Conservation (phyloP, 495 filamentous ascomycete genomes). For the Aspergillus conjunctus region DNA sequence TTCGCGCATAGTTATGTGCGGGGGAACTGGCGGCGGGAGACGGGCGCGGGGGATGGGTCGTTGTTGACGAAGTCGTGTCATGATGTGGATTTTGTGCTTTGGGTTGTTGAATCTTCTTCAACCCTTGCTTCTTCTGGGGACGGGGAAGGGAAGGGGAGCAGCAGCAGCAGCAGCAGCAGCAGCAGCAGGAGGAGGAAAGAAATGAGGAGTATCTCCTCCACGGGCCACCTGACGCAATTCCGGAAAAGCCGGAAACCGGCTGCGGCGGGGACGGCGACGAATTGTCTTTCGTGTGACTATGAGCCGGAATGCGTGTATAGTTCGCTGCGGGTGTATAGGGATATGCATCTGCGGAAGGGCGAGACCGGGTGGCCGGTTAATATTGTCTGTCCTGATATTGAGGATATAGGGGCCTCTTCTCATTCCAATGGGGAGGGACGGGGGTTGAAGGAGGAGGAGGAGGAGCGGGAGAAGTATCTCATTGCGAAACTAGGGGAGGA, state of each 20-base stretch:
- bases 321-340: constrained; percentile 75
- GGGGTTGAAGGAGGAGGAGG: background rate
- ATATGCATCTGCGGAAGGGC: constrained; percentile 58
- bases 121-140: constrained; percentile 25
- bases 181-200: background rate
- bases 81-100: constrained; percentile 88
- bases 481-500: constrained; percentile 59
- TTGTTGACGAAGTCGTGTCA: constrained; percentile 93
- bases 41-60: constrained; percentile 51
- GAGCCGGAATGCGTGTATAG: constrained; percentile 79
- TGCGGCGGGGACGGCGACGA: constrained; percentile 74
- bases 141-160: too few species aligned
- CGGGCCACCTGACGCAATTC: constrained; percentile 68
- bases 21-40: constrained; percentile 89
- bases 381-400: constrained; percentile 89
- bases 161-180: background rate
- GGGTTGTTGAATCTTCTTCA: constrained; percentile 59
- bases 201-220: constrained; percentile 57
- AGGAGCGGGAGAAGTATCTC: constrained; percentile 36
- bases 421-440: background rate
- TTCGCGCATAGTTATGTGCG: constrained; percentile 91
- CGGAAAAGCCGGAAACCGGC: constrained; percentile 69
- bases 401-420: constrained; percentile 51
- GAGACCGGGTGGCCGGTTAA: constrained; percentile 79
- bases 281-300: constrained; percentile 78